phyloP scores from a whole-genome alignment of 2,329 filamentous ascomycete species.

The Aureobasidium sp. region DNA sequence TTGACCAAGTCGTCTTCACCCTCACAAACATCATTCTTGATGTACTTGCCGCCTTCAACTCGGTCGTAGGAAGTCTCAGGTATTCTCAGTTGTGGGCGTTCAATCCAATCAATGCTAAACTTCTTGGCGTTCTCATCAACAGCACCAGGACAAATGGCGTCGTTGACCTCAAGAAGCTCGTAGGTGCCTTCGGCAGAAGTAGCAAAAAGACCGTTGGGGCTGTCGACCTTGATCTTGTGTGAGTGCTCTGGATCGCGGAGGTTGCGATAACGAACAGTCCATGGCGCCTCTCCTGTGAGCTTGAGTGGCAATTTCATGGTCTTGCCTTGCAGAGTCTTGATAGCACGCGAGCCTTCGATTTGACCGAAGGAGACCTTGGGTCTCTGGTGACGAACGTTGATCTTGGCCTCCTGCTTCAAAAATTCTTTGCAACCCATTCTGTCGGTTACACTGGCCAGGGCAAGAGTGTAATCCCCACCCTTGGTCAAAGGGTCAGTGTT shows the following conservation, averaged over 20 bases:
- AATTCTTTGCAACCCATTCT: constrained; percentile 78
- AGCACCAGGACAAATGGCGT: constrained; percentile 72
- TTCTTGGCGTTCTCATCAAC: constrained; percentile 64
- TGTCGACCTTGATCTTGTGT: constrained; percentile 8
- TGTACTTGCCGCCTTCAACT: constrained; percentile 45
- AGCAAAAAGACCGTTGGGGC: constrained; percentile 24
- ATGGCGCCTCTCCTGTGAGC: constrained; percentile 77
- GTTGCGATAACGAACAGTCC: constrained; percentile 65
- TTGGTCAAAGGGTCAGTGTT: constrained; percentile 64
- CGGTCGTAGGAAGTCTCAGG: constrained; percentile 55
- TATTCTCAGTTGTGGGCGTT: constrained; percentile 60
- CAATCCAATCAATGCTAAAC: constrained; percentile 80
- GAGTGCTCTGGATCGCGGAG: constrained; percentile 26
- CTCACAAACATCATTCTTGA: constrained; percentile 82
- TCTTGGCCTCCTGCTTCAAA: constrained; percentile 74
- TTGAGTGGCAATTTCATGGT: constrained; percentile 69
- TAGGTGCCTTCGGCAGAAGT: constrained; percentile 53
- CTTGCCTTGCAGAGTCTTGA: constrained; percentile 69
- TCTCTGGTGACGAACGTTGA: constrained; percentile 79
- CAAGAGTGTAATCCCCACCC: constrained; percentile 84
- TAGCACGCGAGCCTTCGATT: constrained; percentile 68
- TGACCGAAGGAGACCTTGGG: constrained; percentile 80
- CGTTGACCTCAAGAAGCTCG: constrained; percentile 67
- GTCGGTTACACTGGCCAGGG: constrained; percentile 79
- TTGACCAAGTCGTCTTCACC: constrained; percentile 88